phyloP scores from a whole-genome alignment of 78 protist genomes.

The slime mould (Dictyostelium discoideum) region DNA sequence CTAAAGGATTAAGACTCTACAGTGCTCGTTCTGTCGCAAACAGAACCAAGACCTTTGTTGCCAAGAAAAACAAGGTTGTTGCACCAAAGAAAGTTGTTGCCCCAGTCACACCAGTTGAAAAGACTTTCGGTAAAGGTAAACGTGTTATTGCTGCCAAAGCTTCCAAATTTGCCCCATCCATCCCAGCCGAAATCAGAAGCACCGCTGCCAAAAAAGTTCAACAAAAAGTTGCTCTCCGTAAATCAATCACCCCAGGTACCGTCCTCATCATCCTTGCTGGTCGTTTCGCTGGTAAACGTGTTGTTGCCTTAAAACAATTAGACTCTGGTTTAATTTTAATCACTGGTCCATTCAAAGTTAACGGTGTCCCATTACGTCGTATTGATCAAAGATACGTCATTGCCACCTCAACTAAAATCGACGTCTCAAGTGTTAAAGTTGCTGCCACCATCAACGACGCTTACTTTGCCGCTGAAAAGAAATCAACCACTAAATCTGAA shows the following conservation, averaged over 20 bases:
- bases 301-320: conserved; percentile 96
- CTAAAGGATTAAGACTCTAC: conserved; percentile 49
- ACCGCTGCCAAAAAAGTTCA: not conserved
- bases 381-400: conserved; percentile 97
- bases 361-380: conserved; percentile 99
- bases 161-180: conserved; percentile 27
- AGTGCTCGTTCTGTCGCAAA: conserved; percentile 47
- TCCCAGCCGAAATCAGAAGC: conserved; percentile 40
- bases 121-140: conserved; percentile 23
- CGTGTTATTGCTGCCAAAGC: conserved; percentile 42
- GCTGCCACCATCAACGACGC: conserved; percentile 81
- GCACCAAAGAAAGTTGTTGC: conserved; percentile 40
- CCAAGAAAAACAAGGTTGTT: conserved; percentile 60
- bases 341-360: conserved; percentile 98
- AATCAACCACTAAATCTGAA: conserved; percentile 53
- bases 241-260: conserved; percentile 96
- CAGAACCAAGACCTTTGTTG: conserved; percentile 47
- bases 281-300: conserved; percentile 96
- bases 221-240: conserved; percentile 81
- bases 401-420: conserved; percentile 98
- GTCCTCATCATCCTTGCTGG: conserved; percentile 98
- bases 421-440: conserved; percentile 80
- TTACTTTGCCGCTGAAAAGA: conserved; percentile 67
- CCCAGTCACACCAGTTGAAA: not conserved
- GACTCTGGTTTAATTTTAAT: conserved; percentile 96